These are phyloP conservation scores for Paecilomyces sp. DNA, from an alignment of 2,329 filamentous ascomycete species.

Conservation along the genomic window DNA sequence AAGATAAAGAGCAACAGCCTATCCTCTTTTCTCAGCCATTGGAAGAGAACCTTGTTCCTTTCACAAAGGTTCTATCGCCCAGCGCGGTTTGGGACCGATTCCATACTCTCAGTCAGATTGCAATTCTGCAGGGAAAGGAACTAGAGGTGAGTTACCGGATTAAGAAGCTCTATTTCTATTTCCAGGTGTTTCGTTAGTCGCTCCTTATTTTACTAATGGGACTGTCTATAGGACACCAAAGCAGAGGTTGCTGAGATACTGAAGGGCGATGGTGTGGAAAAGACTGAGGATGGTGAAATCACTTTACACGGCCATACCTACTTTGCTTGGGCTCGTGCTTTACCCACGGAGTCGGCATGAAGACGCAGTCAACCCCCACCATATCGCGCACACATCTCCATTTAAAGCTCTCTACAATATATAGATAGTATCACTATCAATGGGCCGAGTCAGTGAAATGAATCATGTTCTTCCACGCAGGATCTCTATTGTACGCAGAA, in stretches of 20 bases:
- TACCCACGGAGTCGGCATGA: background rate
- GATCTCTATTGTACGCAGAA: background rate
- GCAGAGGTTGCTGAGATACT: conserved; percentile 50
- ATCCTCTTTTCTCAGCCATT: conserved; percentile 57
- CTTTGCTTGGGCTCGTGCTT: conserved; percentile 51
- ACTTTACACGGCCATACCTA: conserved; percentile 58
- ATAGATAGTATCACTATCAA: background rate
- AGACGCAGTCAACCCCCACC: background rate
- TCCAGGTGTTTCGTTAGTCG: too few species aligned
- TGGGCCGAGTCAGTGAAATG: too few species aligned
- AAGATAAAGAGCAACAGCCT: conserved; percentile 44
- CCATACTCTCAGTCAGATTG: conserved; percentile 61
- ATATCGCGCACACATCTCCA: background rate
- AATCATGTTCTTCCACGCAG: too few species aligned
- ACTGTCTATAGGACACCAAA: conserved; percentile 34
- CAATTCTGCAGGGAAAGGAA: conserved; percentile 47
- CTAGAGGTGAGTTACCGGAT: conserved; percentile 30
- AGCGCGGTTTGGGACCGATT: conserved; percentile 59
- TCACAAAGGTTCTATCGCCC: conserved; percentile 51
- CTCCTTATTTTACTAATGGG: background rate
- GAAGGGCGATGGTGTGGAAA: conserved; percentile 44
- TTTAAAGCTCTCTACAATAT: background rate
- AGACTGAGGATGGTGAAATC: conserved; percentile 56
- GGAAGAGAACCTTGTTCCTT: conserved; percentile 49
- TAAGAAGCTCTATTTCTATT: background rate